Percentiles rank a stretch among this genome's conserved stretches.
Evolutionary conservation across 1,284 basidiomycete species (phyloP).

Genomic region (Fomitopsis pinicola): DNA sequence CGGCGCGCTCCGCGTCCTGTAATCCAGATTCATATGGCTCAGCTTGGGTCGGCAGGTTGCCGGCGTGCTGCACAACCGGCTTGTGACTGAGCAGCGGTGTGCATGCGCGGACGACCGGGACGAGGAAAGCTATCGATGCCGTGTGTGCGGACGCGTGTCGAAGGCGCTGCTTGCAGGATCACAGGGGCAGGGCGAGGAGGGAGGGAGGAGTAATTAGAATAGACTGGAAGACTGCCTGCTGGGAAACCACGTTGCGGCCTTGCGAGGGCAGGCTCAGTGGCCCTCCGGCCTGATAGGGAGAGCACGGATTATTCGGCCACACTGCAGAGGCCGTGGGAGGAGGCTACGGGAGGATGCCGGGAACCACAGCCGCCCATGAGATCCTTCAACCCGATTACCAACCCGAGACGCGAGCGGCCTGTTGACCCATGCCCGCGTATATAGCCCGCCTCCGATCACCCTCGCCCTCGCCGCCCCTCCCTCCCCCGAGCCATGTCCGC

Average conservation of each 20-base stretch:
- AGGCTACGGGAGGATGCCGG: background rate
- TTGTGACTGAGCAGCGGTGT: background rate
- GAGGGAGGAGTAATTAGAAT: background rate
- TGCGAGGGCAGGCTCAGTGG: background rate
- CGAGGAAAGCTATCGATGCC: background rate
- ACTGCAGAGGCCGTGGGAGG: background rate
- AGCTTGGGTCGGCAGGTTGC: background rate
- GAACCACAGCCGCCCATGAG: background rate
- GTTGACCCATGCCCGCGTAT: background rate
- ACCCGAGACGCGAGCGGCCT: background rate
- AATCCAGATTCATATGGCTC: background rate
- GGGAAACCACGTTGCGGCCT: background rate
- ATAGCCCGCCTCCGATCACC: background rate
- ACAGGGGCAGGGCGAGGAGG: background rate
- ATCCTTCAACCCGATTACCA: background rate
- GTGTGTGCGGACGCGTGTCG: background rate
- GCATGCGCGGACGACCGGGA: background rate
- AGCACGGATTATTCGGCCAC: background rate
- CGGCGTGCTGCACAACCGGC: background rate
- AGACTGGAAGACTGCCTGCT: background rate
- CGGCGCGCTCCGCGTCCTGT: background rate
- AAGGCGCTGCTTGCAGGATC: background rate
- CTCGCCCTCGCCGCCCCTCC: background rate
- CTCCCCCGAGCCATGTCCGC: background rate
- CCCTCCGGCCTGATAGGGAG: background rate